Conservation (phyloP, 495 filamentous ascomycete genomes). For the Symbiotaphrina buchneri region DNA sequence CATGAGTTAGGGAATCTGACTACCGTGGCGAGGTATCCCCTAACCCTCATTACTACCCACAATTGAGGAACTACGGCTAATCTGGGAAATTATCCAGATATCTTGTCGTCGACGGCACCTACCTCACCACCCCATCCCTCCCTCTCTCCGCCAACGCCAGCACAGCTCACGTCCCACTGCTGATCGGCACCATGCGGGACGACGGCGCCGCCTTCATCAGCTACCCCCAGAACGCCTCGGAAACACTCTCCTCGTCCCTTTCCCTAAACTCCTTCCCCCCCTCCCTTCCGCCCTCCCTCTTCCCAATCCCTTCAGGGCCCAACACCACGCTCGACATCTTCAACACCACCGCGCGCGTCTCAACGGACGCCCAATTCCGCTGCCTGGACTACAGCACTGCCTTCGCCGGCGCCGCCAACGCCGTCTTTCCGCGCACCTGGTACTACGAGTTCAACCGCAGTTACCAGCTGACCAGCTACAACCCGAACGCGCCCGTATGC, state of each 20-base stretch:
- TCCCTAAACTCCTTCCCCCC: constrained; percentile 14
- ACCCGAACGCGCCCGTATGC: constrained; percentile 22
- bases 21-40: too few species aligned
- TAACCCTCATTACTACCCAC: too few species aligned
- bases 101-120: constrained; percentile 22
- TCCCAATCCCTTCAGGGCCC: constrained; percentile 6
- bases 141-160: constrained; percentile 9
- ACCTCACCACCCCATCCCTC: constrained; percentile 18
- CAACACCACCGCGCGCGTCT: constrained; percentile 17
- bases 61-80: constrained; percentile 11
- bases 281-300: too few species aligned
- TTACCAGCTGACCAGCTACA: constrained; percentile 25
- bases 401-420: constrained; percentile 11
- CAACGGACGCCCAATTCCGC: constrained; percentile 26
- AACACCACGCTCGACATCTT: constrained; percentile 22
- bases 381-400: constrained; percentile 25
- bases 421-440: constrained; percentile 13
- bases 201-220: constrained; percentile 24
- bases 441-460: constrained; percentile 27
- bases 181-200: constrained; percentile 25
- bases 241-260: constrained; percentile 14
- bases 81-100: constrained; percentile 14
- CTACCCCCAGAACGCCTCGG: constrained; percentile 16
- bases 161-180: constrained; percentile 13
- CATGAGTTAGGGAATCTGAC: too few species aligned